A percentile compares a stretch with the other conserved stretches of the same genome.
Evolutionary conservation across 345 rosid genomes (phyloP).

Genomic region (Arabidopsis suecica): DNA sequence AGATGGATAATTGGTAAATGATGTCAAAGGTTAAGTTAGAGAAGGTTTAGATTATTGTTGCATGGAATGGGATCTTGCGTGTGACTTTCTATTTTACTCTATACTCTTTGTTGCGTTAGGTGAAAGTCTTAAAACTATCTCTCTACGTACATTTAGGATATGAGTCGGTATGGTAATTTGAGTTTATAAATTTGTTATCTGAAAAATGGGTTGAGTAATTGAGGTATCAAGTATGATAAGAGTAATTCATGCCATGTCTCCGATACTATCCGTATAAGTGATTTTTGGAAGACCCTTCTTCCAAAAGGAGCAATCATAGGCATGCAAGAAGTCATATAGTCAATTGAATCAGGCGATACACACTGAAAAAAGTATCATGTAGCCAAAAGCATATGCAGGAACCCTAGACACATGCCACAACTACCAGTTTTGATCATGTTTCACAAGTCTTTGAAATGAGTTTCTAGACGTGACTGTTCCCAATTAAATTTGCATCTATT

Average conservation of each 20-base stretch:
- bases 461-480: neutral
- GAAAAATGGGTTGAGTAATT: neutral
- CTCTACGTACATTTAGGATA: neutral
- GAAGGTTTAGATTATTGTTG: slow-evolving; percentile 31
- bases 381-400: slow-evolving; percentile 2
- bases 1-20: slow-evolving; percentile 31
- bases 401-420: neutral
- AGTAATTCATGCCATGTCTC: neutral
- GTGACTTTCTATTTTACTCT: neutral
- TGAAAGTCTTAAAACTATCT: neutral
- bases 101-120: slow-evolving; percentile 17
- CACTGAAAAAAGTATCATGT: neutral
- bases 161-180: neutral
- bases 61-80: slow-evolving; percentile 12
- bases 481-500: neutral
- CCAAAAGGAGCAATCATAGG: neutral
- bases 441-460: neutral
- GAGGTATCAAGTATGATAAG: neutral
- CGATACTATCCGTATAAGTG: neutral
- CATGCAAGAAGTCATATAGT: neutral
- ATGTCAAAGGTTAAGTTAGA: slow-evolving; percentile 46
- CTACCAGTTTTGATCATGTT: neutral
- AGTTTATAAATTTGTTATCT: neutral
- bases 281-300: neutral
- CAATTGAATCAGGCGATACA: neutral